Evolutionary conservation across 768 basidiomycete species (phyloP).

Genomic region (Favolaschia claudopus): DNA sequence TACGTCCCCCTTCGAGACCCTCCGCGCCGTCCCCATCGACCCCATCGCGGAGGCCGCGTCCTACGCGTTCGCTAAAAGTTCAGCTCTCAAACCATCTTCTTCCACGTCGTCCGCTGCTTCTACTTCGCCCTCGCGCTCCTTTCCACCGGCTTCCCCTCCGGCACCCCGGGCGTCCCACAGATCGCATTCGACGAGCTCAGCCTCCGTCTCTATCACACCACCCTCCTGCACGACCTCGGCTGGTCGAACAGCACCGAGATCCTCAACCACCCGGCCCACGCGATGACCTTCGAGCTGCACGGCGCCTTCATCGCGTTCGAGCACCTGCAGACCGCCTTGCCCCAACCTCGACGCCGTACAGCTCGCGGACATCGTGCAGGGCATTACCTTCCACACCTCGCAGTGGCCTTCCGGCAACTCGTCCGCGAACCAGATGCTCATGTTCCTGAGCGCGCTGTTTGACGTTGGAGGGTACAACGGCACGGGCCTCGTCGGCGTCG

Average conservation of each 20-base stretch:
- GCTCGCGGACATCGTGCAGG: conserved; percentile 23
- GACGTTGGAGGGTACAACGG: neutral
- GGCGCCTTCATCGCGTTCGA: conserved; percentile 1
- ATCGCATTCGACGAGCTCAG: neutral
- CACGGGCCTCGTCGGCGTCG: neutral
- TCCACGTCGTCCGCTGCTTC: neutral
- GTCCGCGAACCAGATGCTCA: neutral
- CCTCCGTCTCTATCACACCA: neutral
- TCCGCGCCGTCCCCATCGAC: neutral
- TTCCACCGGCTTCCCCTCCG: conserved; percentile 1
- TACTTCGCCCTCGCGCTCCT: conserved; percentile 5
- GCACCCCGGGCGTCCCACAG: neutral
- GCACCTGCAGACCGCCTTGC: neutral
- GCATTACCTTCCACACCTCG: neutral
- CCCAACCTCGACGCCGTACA: conserved; percentile 32
- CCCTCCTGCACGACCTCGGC: conserved; percentile 1
- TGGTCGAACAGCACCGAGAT: neutral
- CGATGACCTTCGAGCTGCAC: conserved; percentile 4
- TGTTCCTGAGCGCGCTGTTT: neutral
- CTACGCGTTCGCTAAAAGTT: neutral
- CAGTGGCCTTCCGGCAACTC: neutral
- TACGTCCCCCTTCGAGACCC: neutral
- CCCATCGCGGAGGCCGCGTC: neutral
- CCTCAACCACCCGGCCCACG: neutral
- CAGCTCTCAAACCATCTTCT: neutral